Base-by-base conservation (phyloP, 2,329 filamentous ascomycete species). In the Zymoseptoria tritici region DNA sequence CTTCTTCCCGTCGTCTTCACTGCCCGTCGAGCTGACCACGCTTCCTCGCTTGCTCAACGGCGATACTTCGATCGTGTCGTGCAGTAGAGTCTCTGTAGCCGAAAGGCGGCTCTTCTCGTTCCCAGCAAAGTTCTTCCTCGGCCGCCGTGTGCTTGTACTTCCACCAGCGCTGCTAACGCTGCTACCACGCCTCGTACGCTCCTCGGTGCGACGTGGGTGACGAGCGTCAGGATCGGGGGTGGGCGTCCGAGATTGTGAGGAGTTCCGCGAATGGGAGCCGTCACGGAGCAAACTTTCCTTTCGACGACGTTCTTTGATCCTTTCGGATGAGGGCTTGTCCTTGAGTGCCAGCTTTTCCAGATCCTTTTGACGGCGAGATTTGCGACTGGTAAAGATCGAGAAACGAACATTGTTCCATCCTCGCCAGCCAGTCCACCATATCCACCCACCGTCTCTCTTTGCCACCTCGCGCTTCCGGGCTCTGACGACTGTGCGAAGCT, bases 351-450 rank as follows among this genome's bases (percentile, higher is more conserved):
- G 59, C 29, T 63, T 67, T 46, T 71, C 69, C 6, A 72, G 61
- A 49, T 71, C 70, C 3, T 66, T 50, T 42, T 71, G 67, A 26
- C 70, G 62, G 46, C 70, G 61, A 4, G 62, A 68, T 57, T 70
- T 71, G 5, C 64, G 60, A 9, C 60, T 58, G 20, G 59, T 57
- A 57, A 70, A 67, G 0, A 69, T 58, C 20, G 60, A 59, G 52
- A 64, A 54, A 11, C 69, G 67, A 9, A 73, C 57, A 52, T 62
- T 75, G 68, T 67, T 75, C 77, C 78, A 80, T 24, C 79, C 82
- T 36, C 83, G 78, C 81, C 88, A 90, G 0, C 90, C 89, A 1
- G 90, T 84, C 88, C 92, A 95, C 91, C 91, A 95, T 42, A 95
- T 78, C 86, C 88, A 91, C 49, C 87, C 84, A 56, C 88, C 85